Evolutionary conservation across 2,329 filamentous ascomycete species (phyloP).

Genomic region (Penicillium sp.): DNA sequence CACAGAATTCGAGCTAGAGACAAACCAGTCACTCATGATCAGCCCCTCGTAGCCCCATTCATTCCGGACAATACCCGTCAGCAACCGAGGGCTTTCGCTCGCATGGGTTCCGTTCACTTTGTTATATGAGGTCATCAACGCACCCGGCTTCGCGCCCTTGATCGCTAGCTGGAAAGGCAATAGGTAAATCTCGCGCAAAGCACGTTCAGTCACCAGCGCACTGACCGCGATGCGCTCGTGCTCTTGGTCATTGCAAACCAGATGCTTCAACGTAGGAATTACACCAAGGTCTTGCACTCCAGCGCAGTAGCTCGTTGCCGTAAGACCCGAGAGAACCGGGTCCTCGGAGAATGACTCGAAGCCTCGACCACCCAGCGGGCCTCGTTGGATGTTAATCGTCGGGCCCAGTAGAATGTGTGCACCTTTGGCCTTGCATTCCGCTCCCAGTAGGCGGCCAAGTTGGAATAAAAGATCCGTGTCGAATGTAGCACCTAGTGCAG

Average conservation of each 20-base stretch:
- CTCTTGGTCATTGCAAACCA: conserved; percentile 51
- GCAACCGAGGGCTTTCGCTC: conserved; percentile 43
- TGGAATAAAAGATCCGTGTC: background rate
- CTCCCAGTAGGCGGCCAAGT: background rate
- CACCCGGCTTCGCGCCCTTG: conserved; percentile 56
- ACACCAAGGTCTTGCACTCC: conserved; percentile 56
- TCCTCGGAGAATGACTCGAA: background rate
- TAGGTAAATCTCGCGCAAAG: conserved; percentile 65
- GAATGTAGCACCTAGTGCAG: background rate
- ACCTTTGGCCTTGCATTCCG: background rate
- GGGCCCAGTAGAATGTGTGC: background rate
- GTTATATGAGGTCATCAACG: conserved; percentile 63
- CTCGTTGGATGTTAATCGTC: background rate
- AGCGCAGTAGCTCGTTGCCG: background rate
- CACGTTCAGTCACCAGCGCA: conserved; percentile 52
- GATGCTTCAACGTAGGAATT: conserved; percentile 74
- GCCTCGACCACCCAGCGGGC: background rate
- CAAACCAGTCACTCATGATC: conserved; percentile 51
- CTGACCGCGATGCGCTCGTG: conserved; percentile 46
- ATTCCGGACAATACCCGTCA: conserved; percentile 45
- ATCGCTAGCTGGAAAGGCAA: conserved; percentile 65
- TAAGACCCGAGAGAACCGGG: background rate
- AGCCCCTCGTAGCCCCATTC: conserved; percentile 51
- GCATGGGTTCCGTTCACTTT: conserved; percentile 55
- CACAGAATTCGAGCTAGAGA: background rate